Percentiles rank a stretch among this genome's conserved stretches.
Evolutionary conservation across 2,329 filamentous ascomycete genomes (phyloP).

Genomic region (Chaetothyriales sp.): DNA sequence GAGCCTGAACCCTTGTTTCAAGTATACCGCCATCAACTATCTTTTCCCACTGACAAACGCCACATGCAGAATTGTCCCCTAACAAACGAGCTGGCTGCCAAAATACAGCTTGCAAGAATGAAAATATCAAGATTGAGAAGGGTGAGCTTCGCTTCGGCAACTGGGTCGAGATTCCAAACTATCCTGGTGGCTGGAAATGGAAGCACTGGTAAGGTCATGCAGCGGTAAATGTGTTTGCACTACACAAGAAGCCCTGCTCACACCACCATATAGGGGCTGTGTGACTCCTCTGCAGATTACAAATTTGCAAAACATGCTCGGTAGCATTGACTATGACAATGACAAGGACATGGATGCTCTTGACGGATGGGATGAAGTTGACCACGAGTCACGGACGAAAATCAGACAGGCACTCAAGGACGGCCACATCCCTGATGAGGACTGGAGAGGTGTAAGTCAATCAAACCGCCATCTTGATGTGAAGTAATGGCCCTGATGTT

Average conservation of each 20-base stretch:
- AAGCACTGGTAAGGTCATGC: constrained; percentile 61
- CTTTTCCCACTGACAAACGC: background rate
- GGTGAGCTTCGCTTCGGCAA: constrained; percentile 64
- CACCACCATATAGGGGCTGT: constrained; percentile 55
- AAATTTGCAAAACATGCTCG: constrained; percentile 45
- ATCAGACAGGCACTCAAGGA: constrained; percentile 57
- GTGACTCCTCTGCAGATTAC: constrained; percentile 61
- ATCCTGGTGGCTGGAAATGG: constrained; percentile 55
- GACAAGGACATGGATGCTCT: constrained; percentile 35
- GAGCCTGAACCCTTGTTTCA: background rate
- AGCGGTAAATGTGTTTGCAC: background rate
- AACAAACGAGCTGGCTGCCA: constrained; percentile 55
- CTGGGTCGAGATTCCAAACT: constrained; percentile 50
- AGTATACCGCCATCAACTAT: background rate
- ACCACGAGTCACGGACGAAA: constrained; percentile 57
- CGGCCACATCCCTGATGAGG: constrained; percentile 69
- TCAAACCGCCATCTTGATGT: constrained; percentile 6
- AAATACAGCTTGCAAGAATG: constrained; percentile 58
- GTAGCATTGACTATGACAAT: constrained; percentile 25
- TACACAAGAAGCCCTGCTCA: background rate
- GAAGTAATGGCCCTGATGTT: background rate
- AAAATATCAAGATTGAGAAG: constrained; percentile 58
- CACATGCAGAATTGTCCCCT: background rate
- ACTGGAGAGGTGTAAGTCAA: constrained; percentile 70
- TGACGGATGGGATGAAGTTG: constrained; percentile 69